Evolutionary conservation across 192 early-diverging fungal species (phyloP), one percentile per base, ranked within the genome.

Genomic region (Podila minutissima): DNA sequence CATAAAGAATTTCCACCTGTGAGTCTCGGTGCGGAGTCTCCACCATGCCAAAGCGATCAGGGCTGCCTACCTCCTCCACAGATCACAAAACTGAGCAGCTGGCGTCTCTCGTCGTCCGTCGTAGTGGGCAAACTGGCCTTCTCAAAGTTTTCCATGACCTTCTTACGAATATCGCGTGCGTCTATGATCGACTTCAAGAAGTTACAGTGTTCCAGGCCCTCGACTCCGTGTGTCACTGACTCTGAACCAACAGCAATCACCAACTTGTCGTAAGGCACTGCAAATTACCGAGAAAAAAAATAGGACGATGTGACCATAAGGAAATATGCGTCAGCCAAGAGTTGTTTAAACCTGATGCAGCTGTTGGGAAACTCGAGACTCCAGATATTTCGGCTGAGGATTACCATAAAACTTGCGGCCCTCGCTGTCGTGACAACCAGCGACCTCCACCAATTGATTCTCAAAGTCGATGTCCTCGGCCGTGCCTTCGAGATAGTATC

Each of bases 41-140:
- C 20, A 55, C 20, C 9, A 17, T 24, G 41, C 15, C 7, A 41
- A 41, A 9, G 41, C 41, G 41, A 46, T 10, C 35, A 37, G 31
- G 37, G 49, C 4, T 32, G 75, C 4, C 88, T 92, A 65, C 93
- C 93, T 33, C 93, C 93, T 33, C 93, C 93, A 32, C 89, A 91
- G 29, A 92, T 82, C 26, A 94, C 91, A 83, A 94, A 93, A 55
- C 86, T 88, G 32, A 94, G 83, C 6, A 94, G 66, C 57, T 85
- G 71, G 26, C 87, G 88, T 41, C 87, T 71, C 65, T 94, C 92
- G 29, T 89, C 86, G 4, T 87, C 85, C 0, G 84, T 69, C 2
- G 89, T 89, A 5, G 83, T 89, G 10, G 93, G 93, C 60, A 92
- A 65, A 38, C 83, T 82, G 13, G 92, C 93, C 38, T 82, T 83